Percentiles rank a stretch among this genome's conserved stretches.
These are phyloP conservation scores for Beauveria asiatica DNA, from an alignment of 2,329 filamentous ascomycete genomes.

Conservation along the genomic window DNA sequence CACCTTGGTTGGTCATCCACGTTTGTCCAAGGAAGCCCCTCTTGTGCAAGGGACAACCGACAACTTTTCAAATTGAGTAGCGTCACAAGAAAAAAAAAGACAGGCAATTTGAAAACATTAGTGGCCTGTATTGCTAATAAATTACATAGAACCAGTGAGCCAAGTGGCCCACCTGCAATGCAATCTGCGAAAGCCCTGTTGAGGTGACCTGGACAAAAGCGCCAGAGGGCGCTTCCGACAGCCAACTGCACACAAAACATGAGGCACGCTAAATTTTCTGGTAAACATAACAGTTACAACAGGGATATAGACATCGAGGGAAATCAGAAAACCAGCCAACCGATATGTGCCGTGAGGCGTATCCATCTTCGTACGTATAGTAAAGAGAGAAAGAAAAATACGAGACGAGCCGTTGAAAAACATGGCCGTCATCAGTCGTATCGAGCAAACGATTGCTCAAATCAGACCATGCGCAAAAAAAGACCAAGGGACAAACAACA, in stretches of 20 bases:
- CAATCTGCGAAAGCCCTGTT: neutral
- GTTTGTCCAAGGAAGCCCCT: neutral
- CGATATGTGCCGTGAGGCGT: conserved; percentile 28
- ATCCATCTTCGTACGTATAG: conserved; percentile 26
- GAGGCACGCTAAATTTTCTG: neutral
- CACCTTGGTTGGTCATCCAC: neutral
- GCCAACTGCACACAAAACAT: neutral
- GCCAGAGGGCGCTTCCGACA: neutral
- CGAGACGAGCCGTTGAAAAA: neutral
- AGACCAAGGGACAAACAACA: conserved; percentile 14
- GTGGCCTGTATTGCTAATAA: conserved; percentile 8
- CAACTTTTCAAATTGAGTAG: neutral
- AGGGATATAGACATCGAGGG: conserved; percentile 4
- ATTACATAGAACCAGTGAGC: neutral
- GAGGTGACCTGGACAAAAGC: neutral
- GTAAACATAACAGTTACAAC: neutral
- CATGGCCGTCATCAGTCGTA: neutral
- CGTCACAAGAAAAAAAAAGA: neutral
- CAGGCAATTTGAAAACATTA: neutral
- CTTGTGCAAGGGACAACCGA: neutral
- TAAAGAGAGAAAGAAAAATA: conserved; percentile 12
- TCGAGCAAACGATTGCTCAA: neutral
- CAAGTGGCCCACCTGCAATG: neutral
- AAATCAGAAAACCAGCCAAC: conserved; percentile 9
- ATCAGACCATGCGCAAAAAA: conserved; percentile 6